These are phyloP conservation scores for Colletotrichum magnum DNA, from an alignment of 2,329 filamentous ascomycete genomes.

Conservation along the genomic window DNA sequence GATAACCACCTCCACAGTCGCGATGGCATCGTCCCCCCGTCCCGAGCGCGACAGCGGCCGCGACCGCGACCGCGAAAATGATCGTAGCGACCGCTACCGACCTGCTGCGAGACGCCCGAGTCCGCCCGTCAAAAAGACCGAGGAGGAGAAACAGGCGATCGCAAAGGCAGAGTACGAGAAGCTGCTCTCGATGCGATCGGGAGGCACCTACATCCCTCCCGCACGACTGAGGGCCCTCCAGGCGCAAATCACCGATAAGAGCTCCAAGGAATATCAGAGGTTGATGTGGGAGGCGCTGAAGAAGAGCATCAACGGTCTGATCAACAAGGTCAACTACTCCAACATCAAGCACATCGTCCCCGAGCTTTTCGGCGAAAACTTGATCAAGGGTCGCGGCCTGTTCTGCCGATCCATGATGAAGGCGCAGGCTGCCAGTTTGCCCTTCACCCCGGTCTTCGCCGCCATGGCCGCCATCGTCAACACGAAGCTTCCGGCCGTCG, in stretches of 20 bases:
- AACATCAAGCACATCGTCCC: slow-evolving; percentile 99
- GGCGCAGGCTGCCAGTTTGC: slow-evolving; percentile 94
- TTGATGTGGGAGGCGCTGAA: slow-evolving; percentile 99
- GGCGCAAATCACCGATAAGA: slow-evolving; percentile 96
- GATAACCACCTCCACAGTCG: slow-evolving; percentile 1
- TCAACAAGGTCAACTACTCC: slow-evolving; percentile 98
- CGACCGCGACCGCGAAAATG: slow-evolving; percentile 52
- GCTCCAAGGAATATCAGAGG: slow-evolving; percentile 96
- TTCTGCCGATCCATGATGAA: slow-evolving; percentile 99
- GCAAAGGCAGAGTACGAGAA: slow-evolving; percentile 96
- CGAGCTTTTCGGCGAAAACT: slow-evolving; percentile 94
- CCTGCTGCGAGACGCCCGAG: slow-evolving; percentile 55
- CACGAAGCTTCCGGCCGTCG: slow-evolving; percentile 95
- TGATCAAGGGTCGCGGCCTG: slow-evolving; percentile 89
- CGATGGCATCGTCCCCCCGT: slow-evolving; percentile 61
- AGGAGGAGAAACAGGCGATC: slow-evolving; percentile 88
- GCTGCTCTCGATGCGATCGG: slow-evolving; percentile 91
- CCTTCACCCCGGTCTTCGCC: slow-evolving; percentile 96
- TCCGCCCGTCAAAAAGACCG: slow-evolving; percentile 65
- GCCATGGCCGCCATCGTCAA: slow-evolving; percentile 98
- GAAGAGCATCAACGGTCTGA: slow-evolving; percentile 97
- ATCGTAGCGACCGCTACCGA: slow-evolving; percentile 66
- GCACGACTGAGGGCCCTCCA: slow-evolving; percentile 91
- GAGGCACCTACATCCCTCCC: slow-evolving; percentile 96
- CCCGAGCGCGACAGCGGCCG: slow-evolving; percentile 51